Conservation (phyloP, 768 basidiomycete species). For the Mycena albidolilacea region DNA sequence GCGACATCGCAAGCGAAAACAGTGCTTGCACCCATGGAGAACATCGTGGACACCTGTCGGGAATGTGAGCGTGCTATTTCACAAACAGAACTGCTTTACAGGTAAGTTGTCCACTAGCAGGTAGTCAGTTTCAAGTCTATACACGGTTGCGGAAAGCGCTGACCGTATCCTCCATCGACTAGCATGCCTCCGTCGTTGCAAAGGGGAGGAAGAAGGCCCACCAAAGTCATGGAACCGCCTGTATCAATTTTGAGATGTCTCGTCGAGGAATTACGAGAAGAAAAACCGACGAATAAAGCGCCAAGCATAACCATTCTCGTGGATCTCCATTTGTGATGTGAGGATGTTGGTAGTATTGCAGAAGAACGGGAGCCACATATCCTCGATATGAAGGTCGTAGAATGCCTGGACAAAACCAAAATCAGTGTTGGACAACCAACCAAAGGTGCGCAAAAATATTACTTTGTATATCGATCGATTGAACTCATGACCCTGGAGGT, state of each 20-base stretch:
- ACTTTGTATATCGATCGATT: constrained; percentile 96
- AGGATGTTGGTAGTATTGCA: constrained; percentile 99
- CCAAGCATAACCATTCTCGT: constrained; percentile 99
- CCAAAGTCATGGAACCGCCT: constrained; percentile 98
- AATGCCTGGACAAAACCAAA: constrained; percentile 69
- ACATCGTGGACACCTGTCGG: constrained; percentile 89
- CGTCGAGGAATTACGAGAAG: neutral
- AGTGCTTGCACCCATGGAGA: constrained; percentile 89
- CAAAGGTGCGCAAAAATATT: neutral
- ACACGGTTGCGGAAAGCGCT: constrained; percentile 22
- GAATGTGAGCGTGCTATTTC: constrained; percentile 14
- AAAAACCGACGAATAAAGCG: constrained; percentile 80
- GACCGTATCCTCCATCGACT: constrained; percentile 92
- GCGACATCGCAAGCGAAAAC: constrained; percentile 97
- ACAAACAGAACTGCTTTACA: constrained; percentile 55
- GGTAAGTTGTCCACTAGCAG: constrained; percentile 88
- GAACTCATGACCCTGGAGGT: constrained; percentile 87
- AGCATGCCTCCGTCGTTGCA: constrained; percentile 95
- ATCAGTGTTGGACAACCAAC: constrained; percentile 18
- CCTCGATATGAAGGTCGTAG: constrained; percentile 94
- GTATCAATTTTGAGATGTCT: constrained; percentile 28
- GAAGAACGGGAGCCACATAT: constrained; percentile 99
- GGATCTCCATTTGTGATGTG: constrained; percentile 96
- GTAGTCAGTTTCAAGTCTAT: constrained; percentile 27
- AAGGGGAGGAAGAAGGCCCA: constrained; percentile 93